These are phyloP conservation scores for Leucoagaricus sp. DNA, from an alignment of 1,284 basidiomycete species.

Conservation along the genomic window DNA sequence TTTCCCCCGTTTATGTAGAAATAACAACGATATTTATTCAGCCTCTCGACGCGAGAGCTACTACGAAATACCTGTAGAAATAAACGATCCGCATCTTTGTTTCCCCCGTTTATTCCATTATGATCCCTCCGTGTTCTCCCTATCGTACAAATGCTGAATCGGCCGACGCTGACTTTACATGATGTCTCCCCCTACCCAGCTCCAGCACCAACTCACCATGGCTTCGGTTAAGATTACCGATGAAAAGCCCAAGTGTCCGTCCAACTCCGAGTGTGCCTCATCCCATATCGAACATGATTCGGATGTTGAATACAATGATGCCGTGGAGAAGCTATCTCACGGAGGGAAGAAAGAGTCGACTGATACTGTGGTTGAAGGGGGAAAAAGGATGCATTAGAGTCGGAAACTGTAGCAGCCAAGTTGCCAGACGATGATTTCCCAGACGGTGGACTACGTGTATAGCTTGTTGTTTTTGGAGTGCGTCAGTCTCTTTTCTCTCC, in stretches of 20 bases:
- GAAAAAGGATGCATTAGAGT: neutral
- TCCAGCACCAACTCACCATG: neutral
- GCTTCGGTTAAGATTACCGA: neutral
- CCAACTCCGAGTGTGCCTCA: neutral
- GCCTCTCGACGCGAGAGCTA: no score
- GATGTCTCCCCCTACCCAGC: neutral
- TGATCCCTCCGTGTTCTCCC: neutral
- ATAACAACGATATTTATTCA: no score
- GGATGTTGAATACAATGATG: neutral
- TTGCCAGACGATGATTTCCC: slow-evolving; percentile 22
- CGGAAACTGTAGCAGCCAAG: neutral
- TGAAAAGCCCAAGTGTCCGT: neutral
- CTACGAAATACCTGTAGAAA: no score
- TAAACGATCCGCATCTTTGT: neutral
- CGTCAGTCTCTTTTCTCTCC: slow-evolving; percentile 22
- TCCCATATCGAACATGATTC: neutral
- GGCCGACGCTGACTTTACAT: neutral
- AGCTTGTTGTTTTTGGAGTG: slow-evolving; percentile 52
- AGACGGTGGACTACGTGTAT: slow-evolving; percentile 55
- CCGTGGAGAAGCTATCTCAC: neutral
- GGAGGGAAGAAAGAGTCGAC: no score
- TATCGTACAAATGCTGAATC: neutral
- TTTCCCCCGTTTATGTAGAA: neutral
- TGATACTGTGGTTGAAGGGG: neutral
- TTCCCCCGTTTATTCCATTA: neutral